Conservation (phyloP, 2,329 filamentous ascomycete species). For the Xylariaceae sp. region DNA sequence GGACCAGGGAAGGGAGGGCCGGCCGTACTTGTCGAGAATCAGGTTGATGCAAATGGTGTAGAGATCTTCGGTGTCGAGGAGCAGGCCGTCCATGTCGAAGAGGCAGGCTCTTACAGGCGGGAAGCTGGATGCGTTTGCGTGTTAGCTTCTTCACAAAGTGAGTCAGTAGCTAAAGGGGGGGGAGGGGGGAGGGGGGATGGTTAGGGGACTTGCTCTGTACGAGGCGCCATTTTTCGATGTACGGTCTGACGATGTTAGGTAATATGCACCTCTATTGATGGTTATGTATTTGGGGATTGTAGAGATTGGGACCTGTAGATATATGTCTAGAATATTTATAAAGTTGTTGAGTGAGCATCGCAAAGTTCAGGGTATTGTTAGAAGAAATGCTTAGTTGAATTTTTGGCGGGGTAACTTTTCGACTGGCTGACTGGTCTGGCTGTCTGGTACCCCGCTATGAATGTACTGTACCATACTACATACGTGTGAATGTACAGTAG, state of each 20-base stretch:
- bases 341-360: too few relatives aligned
- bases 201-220: slow-evolving; percentile 45
- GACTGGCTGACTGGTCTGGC: too few relatives aligned
- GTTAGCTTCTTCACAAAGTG: slow-evolving; percentile 26
- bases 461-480: too few relatives aligned
- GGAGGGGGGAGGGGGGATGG: neutral
- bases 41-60: slow-evolving; percentile 85
- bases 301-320: too few relatives aligned
- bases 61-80: slow-evolving; percentile 89
- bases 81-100: slow-evolving; percentile 97
- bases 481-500: too few relatives aligned
- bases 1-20: slow-evolving; percentile 81
- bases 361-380: neutral
- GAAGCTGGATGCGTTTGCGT: slow-evolving; percentile 54
- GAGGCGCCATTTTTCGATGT: slow-evolving; percentile 51
- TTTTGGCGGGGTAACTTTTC: slow-evolving; percentile 21
- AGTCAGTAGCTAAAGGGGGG: neutral
- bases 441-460: neutral
- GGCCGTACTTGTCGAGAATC: slow-evolving; percentile 74
- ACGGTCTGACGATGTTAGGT: too few relatives aligned
- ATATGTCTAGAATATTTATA: too few relatives aligned
- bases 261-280: too few relatives aligned
- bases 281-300: too few relatives aligned
- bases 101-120: slow-evolving; percentile 86
- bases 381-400: slow-evolving; percentile 17